Base-by-base conservation (phyloP, 768 basidiomycete species). In the Tricholoma terreum region DNA sequence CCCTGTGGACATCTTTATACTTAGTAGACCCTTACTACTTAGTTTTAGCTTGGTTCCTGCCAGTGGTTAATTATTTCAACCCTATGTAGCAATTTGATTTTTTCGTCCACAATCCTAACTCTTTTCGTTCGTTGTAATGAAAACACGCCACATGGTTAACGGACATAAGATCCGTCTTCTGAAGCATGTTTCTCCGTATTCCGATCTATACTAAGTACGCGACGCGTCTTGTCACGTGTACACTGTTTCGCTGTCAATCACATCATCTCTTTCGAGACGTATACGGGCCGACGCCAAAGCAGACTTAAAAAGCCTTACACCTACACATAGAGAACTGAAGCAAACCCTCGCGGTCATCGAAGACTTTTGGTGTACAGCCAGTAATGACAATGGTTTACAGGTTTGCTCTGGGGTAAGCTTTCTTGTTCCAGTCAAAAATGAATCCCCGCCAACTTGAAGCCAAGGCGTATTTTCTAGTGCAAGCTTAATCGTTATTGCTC, bases 401-500 rank as follows among this genome's bases (percentile, higher is more conserved):
- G n/a, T n/a, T n/a, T n/a, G n/a, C n/a, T n/a, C n/a, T n/a, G n/a
- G n/a, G n/a, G n/a, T n/a, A n/a, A n/a, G n/a, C n/a, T n/a, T n/a
- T n/a, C n/a, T n/a, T n/a, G n/a, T n/a, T n/a, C n/a, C n/a, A n/a
- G n/a, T n/a, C n/a, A n/a, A n/a, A n/a, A n/a, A n/a, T n/a, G n/a
- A n/a, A n/a, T n/a, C n/a, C n/a, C n/a, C n/a, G n/a, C n/a, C n/a
- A n/a, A n/a, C n/a, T n/a, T n/a, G n/a, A n/a, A n/a, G n/a, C n/a
- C n/a, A n/a, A n/a, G n/a, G n/a, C n/a, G n/a, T n/a, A n/a, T n/a
- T 57, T 34, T 36, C 4, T 35, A 58, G 57, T 55, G 60, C 52
- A 58, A 58, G 43, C 53, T 58, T 22, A 50, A 49, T n/a, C 45
- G 43, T 10, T 56, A 61, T 36, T 58, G 57, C 22, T 58, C 56